phyloP scores from a whole-genome alignment of 2,329 filamentous ascomycete species.

The Aspergillus fumigatus region DNA sequence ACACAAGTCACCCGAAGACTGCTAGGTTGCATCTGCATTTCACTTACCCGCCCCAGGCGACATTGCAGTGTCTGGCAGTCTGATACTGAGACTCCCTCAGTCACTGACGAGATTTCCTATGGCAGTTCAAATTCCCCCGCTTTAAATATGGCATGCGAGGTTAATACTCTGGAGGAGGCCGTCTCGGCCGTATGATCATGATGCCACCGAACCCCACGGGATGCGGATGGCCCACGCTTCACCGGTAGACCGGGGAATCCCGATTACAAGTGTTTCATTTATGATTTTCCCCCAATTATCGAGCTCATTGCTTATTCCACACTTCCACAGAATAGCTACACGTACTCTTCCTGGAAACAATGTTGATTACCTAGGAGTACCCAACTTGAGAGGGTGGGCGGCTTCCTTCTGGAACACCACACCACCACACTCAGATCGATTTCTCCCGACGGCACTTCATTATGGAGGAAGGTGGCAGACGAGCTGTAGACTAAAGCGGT shows the following conservation, averaged over 20 bases:
- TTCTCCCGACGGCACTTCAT: not conserved
- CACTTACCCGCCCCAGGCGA: not conserved
- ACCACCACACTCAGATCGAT: not conserved
- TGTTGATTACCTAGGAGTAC: not conserved
- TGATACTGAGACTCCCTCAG: not conserved
- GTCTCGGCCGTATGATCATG: not conserved
- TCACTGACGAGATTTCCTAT: not conserved
- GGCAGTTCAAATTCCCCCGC: not conserved
- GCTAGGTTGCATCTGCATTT: not conserved
- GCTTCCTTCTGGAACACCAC: no score
- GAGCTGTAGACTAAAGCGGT: not conserved
- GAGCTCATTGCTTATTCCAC: not conserved
- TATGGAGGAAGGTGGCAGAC: not conserved
- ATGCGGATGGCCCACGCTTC: slow-evolving; percentile 9
- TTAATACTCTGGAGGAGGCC: not conserved
- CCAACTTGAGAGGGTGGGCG: not conserved
- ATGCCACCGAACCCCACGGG: not conserved
- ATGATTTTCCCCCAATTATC: not conserved
- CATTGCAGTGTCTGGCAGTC: not conserved
- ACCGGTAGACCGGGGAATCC: not conserved
- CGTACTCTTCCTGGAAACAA: no score
- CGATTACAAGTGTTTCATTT: not conserved
- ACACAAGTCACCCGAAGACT: not conserved
- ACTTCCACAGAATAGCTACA: not conserved
- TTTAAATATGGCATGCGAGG: not conserved